Evolutionary conservation across 208 protist genomes (phyloP).

Genomic region (Lotmaria passim): DNA sequence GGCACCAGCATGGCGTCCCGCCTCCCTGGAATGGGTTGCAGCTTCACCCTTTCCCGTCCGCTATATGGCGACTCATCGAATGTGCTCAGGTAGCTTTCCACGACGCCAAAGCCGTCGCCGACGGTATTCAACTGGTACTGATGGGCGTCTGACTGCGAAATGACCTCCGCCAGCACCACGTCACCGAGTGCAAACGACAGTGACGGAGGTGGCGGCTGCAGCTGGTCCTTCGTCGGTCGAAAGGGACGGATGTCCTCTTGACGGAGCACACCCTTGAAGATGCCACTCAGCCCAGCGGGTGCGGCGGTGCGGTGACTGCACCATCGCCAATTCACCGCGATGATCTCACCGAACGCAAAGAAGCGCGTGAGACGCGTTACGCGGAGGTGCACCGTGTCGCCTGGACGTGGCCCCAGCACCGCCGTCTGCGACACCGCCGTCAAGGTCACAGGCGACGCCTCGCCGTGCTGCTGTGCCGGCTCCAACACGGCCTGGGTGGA

Average conservation of each 20-base stretch:
- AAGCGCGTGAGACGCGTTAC: slow-evolving; percentile 56
- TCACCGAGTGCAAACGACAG: slow-evolving; percentile 62
- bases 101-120: slow-evolving; percentile 56
- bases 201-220: slow-evolving; percentile 57
- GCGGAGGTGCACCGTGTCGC: slow-evolving; percentile 68
- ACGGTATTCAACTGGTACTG: slow-evolving; percentile 82
- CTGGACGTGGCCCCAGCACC: slow-evolving; percentile 60
- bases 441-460: neutral
- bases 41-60: slow-evolving; percentile 23
- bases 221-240: slow-evolving; percentile 50
- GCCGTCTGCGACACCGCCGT: slow-evolving; percentile 8
- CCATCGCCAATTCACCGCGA: slow-evolving; percentile 71
- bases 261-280: slow-evolving; percentile 72
- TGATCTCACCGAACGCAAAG: slow-evolving; percentile 75
- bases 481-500: no score
- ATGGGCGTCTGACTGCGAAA: slow-evolving; percentile 80
- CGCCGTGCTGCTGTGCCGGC: slow-evolving; percentile 4
- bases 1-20: slow-evolving; percentile 66
- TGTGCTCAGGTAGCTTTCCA: slow-evolving; percentile 42
- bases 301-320: slow-evolving; percentile 44
- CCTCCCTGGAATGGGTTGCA: slow-evolving; percentile 58
- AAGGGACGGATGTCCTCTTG: slow-evolving; percentile 82
- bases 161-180: slow-evolving; percentile 72
- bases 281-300: slow-evolving; percentile 9
- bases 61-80: slow-evolving; percentile 11